These are phyloP conservation scores for Cystoderma amianthinum DNA, from an alignment of 768 basidiomycete species.

Conservation along the genomic window DNA sequence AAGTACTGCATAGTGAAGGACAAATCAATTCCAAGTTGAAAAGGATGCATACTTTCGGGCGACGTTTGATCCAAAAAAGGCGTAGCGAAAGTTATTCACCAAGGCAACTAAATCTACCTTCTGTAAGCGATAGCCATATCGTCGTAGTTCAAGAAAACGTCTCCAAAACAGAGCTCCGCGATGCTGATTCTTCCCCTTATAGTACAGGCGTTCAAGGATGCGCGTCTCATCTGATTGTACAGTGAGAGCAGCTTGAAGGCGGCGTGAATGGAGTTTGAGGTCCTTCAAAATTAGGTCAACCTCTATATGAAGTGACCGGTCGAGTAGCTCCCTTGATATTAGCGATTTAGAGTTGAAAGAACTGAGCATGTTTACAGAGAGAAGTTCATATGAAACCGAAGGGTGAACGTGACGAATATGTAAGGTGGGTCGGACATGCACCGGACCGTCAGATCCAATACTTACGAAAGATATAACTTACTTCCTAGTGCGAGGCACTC, in stretches of 20 bases:
- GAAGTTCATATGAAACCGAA: too few species aligned
- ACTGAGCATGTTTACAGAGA: too few species aligned
- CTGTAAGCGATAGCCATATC: conserved; percentile 35
- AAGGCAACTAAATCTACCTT: conserved; percentile 19
- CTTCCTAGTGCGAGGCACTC: too few species aligned
- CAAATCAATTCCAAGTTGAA: background rate
- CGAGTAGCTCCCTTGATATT: background rate
- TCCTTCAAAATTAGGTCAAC: conserved; percentile 57
- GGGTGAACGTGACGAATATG: too few species aligned
- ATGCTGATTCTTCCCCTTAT: conserved; percentile 80
- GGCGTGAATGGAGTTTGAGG: conserved; percentile 48
- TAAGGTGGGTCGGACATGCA: too few species aligned
- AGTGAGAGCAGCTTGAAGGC: conserved; percentile 36
- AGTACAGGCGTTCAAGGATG: conserved; percentile 61
- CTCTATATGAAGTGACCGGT: conserved; percentile 18
- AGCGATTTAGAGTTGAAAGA: too few species aligned
- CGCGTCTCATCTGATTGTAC: conserved; percentile 45
- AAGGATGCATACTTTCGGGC: conserved; percentile 26
- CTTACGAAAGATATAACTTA: too few species aligned
- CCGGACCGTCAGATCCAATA: too few species aligned
- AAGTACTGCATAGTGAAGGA: conserved; percentile 20
- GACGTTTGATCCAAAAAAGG: conserved; percentile 41
- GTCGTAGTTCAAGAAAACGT: conserved; percentile 53
- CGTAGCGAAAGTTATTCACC: conserved; percentile 33
- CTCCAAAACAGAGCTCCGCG: conserved; percentile 65